phyloP scores from a whole-genome alignment of 2,329 filamentous ascomycete genomes.

The Stagonosporopsis tanaceti region DNA sequence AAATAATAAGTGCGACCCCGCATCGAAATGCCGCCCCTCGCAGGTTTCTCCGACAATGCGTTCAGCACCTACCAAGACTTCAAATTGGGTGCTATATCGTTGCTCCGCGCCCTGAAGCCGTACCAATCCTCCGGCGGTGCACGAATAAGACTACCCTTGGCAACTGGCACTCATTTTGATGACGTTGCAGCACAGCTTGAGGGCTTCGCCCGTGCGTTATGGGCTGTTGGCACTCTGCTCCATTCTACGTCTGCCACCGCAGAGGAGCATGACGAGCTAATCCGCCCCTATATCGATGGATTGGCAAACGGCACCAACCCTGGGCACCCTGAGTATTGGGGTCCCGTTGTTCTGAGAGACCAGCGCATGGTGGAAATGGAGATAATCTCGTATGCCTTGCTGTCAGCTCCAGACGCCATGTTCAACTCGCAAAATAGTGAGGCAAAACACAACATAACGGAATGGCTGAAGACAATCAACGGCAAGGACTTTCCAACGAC shows the following conservation, averaged over 20 bases:
- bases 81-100: slow-evolving; percentile 30
- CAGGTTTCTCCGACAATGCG: slow-evolving; percentile 41
- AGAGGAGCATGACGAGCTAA: slow-evolving; percentile 29
- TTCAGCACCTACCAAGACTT: slow-evolving; percentile 38
- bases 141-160: slow-evolving; percentile 40
- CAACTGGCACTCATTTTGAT: slow-evolving; percentile 47
- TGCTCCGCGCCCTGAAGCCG: slow-evolving; percentile 37
- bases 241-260: slow-evolving; percentile 26
- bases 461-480: slow-evolving; percentile 56
- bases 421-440: slow-evolving; percentile 36
- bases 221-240: slow-evolving; percentile 43
- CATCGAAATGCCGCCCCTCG: slow-evolving; percentile 36
- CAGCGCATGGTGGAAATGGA: slow-evolving; percentile 65
- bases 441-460: slow-evolving; percentile 48
- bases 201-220: slow-evolving; percentile 45
- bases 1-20: background rate
- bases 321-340: slow-evolving; percentile 56
- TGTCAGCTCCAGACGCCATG: slow-evolving; percentile 54
- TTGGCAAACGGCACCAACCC: slow-evolving; percentile 49
- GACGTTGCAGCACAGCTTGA: slow-evolving; percentile 47
- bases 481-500: slow-evolving; percentile 56
- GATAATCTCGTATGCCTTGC: slow-evolving; percentile 59
- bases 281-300: slow-evolving; percentile 40
- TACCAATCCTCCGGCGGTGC: slow-evolving; percentile 45
- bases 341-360: slow-evolving; percentile 55